phyloP scores from a whole-genome alignment of 139 green algal genomes.

The Micractinium sp. region DNA sequence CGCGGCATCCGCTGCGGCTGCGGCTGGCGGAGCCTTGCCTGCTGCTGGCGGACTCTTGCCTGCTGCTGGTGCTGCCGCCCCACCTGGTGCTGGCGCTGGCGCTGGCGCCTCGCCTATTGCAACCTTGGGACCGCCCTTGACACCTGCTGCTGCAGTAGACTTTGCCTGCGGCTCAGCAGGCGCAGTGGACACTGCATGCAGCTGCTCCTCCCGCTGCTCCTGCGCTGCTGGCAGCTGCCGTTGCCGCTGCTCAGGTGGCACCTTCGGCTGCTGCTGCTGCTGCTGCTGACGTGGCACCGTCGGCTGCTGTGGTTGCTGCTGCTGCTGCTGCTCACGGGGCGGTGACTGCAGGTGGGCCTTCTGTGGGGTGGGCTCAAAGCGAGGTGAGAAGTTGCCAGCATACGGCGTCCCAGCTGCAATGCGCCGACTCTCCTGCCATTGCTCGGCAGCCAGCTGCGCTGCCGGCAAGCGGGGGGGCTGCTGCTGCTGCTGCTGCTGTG shows the following conservation, averaged over 20 bases:
- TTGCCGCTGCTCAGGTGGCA: too few relatives aligned
- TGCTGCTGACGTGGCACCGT: not conserved
- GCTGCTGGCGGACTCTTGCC: not conserved
- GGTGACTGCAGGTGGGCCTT: not conserved
- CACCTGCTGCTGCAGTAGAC: not conserved
- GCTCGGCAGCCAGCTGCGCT: not conserved
- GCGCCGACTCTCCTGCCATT: not conserved
- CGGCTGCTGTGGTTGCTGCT: not conserved
- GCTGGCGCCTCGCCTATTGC: too few relatives aligned
- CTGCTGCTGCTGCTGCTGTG: not conserved
- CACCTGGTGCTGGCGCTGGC: not conserved
- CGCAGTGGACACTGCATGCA: not conserved
- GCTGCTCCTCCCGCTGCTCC: not conserved
- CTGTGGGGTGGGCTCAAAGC: not conserved
- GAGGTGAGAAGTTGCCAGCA: not conserved
- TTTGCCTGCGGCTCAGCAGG: not conserved
- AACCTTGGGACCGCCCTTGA: not conserved
- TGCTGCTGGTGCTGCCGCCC: not conserved
- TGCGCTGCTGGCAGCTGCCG: not conserved
- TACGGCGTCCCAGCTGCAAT: not conserved
- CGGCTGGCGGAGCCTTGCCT: not conserved
- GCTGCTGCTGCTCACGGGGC: not conserved
- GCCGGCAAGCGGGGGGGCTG: not conserved
- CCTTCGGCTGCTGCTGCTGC: not conserved
- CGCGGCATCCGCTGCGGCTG: not conserved